Percentiles rank a stretch among this genome's conserved stretches.
Conservation (phyloP, 179 eudicot genomes). For the Sideroxylon spinosum region DNA sequence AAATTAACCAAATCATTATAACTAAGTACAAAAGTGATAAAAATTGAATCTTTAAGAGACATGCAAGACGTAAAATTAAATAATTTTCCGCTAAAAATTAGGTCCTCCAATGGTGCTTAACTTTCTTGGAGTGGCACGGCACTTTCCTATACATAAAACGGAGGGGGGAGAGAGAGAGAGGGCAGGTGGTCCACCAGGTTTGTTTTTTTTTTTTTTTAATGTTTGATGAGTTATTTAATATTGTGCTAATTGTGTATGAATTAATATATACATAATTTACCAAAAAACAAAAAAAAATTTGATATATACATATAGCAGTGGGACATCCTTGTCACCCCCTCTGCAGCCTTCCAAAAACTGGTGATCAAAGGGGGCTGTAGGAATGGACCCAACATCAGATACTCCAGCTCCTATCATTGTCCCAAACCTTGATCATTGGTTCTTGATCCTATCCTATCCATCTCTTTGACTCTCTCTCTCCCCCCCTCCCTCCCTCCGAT, state of each 20-base stretch:
- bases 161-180: not conserved
- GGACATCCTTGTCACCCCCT: conserved; percentile 7
- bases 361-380: not conserved
- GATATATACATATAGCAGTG: too few relatives aligned
- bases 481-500: not conserved
- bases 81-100: too few relatives aligned
- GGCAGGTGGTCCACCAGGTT: not conserved
- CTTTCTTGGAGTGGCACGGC: not conserved
- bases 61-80: too few relatives aligned
- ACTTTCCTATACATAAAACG: not conserved
- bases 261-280: not conserved
- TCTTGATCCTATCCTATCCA: conserved; percentile 1
- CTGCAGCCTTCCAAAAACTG: not conserved
- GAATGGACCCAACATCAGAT: conserved; percentile 11
- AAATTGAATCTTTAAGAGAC: too few relatives aligned
- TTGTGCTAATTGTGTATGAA: too few relatives aligned
- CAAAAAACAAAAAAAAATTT: too few relatives aligned
- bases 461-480: not conserved
- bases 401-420: conserved; percentile 7
- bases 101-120: too few relatives aligned
- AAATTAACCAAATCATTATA: too few relatives aligned
- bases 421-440: conserved; percentile 12
- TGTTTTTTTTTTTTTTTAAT: not conserved
- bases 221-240: too few relatives aligned
- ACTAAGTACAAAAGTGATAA: too few relatives aligned